Conservation (phyloP, 2,329 filamentous ascomycete species). For the Monosporascus sp. region DNA sequence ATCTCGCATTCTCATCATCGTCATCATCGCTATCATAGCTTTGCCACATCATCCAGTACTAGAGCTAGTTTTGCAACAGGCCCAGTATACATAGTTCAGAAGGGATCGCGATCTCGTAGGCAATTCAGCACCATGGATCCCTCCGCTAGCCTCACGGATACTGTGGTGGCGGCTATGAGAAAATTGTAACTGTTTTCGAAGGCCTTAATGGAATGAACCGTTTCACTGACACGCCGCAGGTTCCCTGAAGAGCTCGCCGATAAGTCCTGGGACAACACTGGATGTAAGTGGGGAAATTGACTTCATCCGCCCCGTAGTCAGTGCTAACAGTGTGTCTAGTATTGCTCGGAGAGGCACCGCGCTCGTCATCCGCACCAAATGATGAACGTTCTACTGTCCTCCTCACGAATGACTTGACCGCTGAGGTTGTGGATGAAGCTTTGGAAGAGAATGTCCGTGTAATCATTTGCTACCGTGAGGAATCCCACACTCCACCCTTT, state of each 20-base stretch:
- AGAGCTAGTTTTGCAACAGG: background rate
- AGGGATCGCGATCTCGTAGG: background rate
- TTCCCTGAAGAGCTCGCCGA: constrained; percentile 90
- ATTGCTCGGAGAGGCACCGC: constrained; percentile 47
- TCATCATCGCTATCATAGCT: background rate
- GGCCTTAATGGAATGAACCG: background rate
- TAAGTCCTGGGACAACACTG: constrained; percentile 94
- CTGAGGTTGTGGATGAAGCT: constrained; percentile 83
- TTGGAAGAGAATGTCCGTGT: constrained; percentile 70
- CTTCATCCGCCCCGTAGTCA: background rate
- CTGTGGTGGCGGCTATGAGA: constrained; percentile 74
- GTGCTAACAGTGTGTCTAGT: constrained; percentile 3
- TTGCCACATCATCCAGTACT: background rate
- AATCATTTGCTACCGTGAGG: constrained; percentile 81
- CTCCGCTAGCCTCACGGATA: constrained; percentile 37
- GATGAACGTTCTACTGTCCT: constrained; percentile 35
- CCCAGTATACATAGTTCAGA: background rate
- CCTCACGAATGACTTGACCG: constrained; percentile 83
- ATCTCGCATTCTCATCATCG: background rate
- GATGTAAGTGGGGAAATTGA: constrained; percentile 39
- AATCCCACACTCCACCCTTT: background rate
- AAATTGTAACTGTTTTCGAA: constrained; percentile 56
- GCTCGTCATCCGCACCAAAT: constrained; percentile 54
- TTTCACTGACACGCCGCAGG: constrained; percentile 36
- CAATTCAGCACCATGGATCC: constrained; percentile 17